Evolutionary conservation across 1,284 basidiomycete species (phyloP), one percentile per base, ranked within the genome.

Genomic region (Apiotrichum laibachii): DNA sequence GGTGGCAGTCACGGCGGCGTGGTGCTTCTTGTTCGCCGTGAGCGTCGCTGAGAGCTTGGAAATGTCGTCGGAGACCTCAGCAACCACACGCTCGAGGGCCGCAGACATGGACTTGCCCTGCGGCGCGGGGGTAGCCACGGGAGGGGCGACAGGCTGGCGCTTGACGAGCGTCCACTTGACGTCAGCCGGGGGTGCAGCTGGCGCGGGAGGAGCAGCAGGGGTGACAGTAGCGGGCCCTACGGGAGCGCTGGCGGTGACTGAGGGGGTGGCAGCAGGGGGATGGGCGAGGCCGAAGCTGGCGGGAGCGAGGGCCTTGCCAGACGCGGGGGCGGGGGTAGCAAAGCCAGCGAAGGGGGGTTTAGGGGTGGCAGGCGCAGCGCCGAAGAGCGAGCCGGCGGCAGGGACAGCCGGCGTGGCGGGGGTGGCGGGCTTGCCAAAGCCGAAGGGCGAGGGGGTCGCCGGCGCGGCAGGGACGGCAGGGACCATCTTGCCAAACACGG

Each of bases 11-110:
- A 73, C 55, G 5, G 69, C 63, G 13, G 60, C 35, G 49, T 75
- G 75, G 56, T 70, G 72, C 22, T 60, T 54, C 26, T 63, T 61
- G 62, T 68, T 75, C 1, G 65, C 50, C 9, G 57, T 56, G 21
- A 81, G 66, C 3, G 68, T 64, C 5, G 59, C 57, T 53, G 72
- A 71, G 45, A 82, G 76, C 69, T 75, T 39, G 58, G 33, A 33
- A 39, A 80, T 68, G 21, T 75, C 71, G 4, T 69, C 67, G 0
- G 79, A 65, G 53, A 82, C 74, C 19, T 76, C 70, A 12, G 71
- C 67, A 22, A 81, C 67, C 37, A 78, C 65, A 5, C 76, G 67
- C 57, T 79, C 70, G 1, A 73, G 47, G 13, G 68, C 57, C 1
- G 63, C 66, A 1, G 60, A 61, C 66, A 76, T 70, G 4, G 66